Evolutionary conservation across 1,284 basidiomycete genomes (phyloP).

Genomic region (Boletus smithii): DNA sequence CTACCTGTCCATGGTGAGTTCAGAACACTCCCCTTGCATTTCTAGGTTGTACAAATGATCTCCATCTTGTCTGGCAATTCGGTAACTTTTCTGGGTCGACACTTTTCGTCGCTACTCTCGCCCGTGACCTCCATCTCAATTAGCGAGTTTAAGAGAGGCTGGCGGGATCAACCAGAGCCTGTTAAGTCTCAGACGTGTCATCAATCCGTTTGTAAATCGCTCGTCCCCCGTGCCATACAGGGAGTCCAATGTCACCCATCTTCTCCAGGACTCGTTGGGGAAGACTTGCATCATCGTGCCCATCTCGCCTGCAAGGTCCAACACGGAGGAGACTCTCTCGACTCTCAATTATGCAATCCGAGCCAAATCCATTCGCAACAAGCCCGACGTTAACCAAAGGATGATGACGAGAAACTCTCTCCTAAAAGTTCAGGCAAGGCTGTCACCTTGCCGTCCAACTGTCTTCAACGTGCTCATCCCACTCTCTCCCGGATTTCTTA

Average conservation of each 20-base stretch:
- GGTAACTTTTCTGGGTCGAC: no score
- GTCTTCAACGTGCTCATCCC: no score
- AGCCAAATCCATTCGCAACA: slow-evolving; percentile 95
- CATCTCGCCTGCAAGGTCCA: slow-evolving; percentile 85
- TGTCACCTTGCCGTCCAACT: no score
- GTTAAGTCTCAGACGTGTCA: slow-evolving; percentile 93
- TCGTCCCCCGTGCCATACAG: slow-evolving; percentile 92
- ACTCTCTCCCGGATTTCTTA: no score
- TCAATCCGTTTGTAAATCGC: slow-evolving; percentile 94
- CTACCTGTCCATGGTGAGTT: no score
- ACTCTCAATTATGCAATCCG: slow-evolving; percentile 97
- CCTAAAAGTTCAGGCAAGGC: no score
- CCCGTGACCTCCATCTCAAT: no score
- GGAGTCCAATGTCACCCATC: slow-evolving; percentile 91
- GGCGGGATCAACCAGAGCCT: slow-evolving; percentile 99
- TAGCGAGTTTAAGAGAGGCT: slow-evolving; percentile 90
- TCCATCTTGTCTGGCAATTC: no score
- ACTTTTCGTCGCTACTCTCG: no score
- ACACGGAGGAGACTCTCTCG: slow-evolving; percentile 96
- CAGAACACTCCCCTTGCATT: no score
- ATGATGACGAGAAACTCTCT: slow-evolving; percentile 90
- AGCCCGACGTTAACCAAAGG: slow-evolving; percentile 94
- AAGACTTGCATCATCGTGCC: slow-evolving; percentile 99
- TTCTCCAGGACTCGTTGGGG: slow-evolving; percentile 99
- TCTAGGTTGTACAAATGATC: no score